Evolutionary conservation across 176 grass and related monocot genomes (phyloP), one percentile per base, ranked within the genome.

Genomic region (Areca catechu): DNA sequence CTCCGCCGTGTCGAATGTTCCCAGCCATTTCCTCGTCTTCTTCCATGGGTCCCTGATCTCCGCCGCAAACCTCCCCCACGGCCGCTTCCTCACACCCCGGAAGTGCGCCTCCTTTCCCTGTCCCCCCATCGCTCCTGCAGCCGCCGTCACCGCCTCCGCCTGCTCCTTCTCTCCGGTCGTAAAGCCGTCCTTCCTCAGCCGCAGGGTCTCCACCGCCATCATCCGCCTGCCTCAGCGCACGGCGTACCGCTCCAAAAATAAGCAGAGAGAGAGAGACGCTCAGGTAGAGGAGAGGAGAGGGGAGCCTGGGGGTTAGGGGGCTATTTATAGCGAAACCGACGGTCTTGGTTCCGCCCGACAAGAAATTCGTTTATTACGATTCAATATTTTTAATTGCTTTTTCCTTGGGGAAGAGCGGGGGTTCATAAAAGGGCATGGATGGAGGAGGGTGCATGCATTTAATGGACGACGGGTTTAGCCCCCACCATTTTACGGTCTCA

Each of bases 1-100:
- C 68, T 71, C 68, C 68, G 68, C 68, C 23, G 68, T 71, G 68
- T 71, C 68, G 68, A 71, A 71, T 4, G 68, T 71, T 56, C 68
- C 68, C 22, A 71, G 47, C 68, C 68, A 71, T 22, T 71, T 71
- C 43, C 68, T 57, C 7, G 68, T 71, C 56, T 71, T 71, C 48
- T 71, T 71, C 68, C 68, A 71, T 15, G 68, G 68, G 23, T 71
- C 68, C 5, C 56, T 37, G 48, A 71, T 71, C 68, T 71, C 68
- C 16, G 68, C 68, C 55, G 68, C 68, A 22, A 71, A 71, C 22
- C 68, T 55, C 9, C 68, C 68, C 68, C 68, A 71, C 22, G 68
- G 68, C 47, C 68, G 54, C 56, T 71, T 71, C 68, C 68, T 34
- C 22, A 71, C 68, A 16, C 68, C 68, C 7, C 68, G 55, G 47